phyloP scores from a whole-genome alignment of 345 rosid genomes.

The Eucalyptus erythrocorys region DNA sequence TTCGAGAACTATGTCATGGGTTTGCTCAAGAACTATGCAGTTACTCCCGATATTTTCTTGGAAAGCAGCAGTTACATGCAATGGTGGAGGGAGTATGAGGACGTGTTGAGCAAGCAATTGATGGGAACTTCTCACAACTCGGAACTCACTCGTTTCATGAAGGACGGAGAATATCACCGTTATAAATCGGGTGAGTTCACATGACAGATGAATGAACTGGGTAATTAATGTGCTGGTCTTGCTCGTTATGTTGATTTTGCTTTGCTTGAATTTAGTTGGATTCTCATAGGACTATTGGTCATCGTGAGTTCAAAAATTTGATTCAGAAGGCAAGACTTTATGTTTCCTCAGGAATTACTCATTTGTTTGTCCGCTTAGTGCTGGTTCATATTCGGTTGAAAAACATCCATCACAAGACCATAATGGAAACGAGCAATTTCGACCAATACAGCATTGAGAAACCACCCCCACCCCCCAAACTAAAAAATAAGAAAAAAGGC shows the following conservation, averaged over 20 bases:
- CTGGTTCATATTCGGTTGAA: not conserved
- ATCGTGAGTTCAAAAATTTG: not conserved
- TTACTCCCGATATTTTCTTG: conserved; percentile 63
- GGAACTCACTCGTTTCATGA: conserved; percentile 27
- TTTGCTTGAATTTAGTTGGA: not conserved
- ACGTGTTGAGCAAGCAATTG: not conserved
- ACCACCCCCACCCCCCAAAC: too few relatives aligned
- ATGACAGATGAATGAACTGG: too few relatives aligned
- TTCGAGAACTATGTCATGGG: conserved; percentile 35
- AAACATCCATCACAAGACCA: not conserved
- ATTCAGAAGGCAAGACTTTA: not conserved
- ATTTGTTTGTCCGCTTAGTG: not conserved
- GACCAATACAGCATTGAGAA: not conserved
- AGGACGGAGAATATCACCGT: not conserved
- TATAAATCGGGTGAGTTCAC: not conserved
- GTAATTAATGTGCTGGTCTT: not conserved
- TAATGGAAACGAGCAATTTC: not conserved
- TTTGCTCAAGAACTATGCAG: conserved; percentile 18
- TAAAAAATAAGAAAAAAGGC: not conserved
- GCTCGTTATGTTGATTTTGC: not conserved
- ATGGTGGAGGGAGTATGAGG: conserved; percentile 49
- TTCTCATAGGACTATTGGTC: not conserved
- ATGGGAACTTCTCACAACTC: not conserved
- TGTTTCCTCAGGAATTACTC: not conserved
- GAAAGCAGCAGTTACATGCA: conserved; percentile 43